Base-by-base conservation (phyloP, 345 rosid species). In the Eucalyptus virginea region DNA sequence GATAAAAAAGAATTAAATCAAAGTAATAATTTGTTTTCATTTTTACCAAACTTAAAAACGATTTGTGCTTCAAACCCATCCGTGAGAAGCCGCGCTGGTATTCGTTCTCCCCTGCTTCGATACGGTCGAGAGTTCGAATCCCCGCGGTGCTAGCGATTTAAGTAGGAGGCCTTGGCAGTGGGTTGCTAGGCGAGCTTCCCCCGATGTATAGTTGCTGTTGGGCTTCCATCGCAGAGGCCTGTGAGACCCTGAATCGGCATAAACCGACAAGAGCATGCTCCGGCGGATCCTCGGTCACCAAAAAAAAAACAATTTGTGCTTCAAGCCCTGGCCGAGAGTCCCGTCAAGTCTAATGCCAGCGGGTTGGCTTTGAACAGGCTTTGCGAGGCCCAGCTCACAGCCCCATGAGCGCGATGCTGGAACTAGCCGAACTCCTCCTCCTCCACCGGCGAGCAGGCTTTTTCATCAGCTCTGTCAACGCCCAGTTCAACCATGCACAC, bases 401-500 rank as follows among this genome's bases (percentile, higher is more conserved):
- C 54, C 93, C 89, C 88, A 88, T 92, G 40, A 81, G 88, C 85
- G 88, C 90, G 7, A 90, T 90, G 92, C 65, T 90, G 7, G 88
- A 87, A 18, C 87, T 92, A 26, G 89, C 93, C 67, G 85, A 92
- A 81, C 26, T 56, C 60, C 60, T 56, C 54, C 54, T 50, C 86
- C 92, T 91, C 88, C 90, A 77, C 77, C 89, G 30, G 15, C 37
- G 67, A 32, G 56, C 42, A 12, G 92, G 91, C 21, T 87, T 89
- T 81, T 51, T 81, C 88, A 48, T 90, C n/a, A 81, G 87, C 77
- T n/a, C 17, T 16, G 40, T 67, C 77, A 16, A n/a, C 91, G 21
- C 90, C 16, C 88, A 89, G 40, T 92, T 56, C 86, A 90, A 92
- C 86, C 90, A 90, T 40, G 48, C 37, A 21, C 91, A 91, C 91